Base-by-base conservation (phyloP, 2,329 filamentous ascomycete genomes). In the Lasiodiplodia theobromae region DNA sequence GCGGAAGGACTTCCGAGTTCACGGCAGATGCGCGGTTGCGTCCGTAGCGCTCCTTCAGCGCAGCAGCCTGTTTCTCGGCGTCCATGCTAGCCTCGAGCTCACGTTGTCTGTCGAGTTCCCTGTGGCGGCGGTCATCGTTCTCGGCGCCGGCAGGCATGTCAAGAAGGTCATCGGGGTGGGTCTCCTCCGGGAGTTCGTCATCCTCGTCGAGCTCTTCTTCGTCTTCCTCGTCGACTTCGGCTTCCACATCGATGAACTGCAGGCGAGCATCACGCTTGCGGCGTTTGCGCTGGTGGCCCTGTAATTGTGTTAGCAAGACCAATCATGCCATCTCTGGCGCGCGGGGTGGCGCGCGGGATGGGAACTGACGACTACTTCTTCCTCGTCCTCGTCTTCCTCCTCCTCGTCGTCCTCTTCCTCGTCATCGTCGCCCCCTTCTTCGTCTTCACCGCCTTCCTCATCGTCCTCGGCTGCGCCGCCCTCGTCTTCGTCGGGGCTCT, bases 211-310 rank as follows among this genome's bases (percentile, higher is more conserved):
- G 89, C 67, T 97, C 94, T 73, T 96, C 93, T 73, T 97, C 95
- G 64, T 96, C 93, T 72, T 97, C 90, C 69, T 92, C 96, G 77
- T 98, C 96, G 73, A 99, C 96, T 82, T 97, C 96, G 79, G 96
- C 96, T 85, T 99, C 96, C 76, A 95, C 93, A 89, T 99, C 96
- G 82, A 99, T 90, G 88, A 97, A 97, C 76, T 91, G 90, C 74
- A 93, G 92, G 71, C 93, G 89, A 72, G 87, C 87, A 72, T 92
- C 89, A 78, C 88, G 89, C 79, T 90, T 91, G 76, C 86, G 82
- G 69, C 94, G 92, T 81, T 98, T 98, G 74, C 91, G 88, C 68
- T 92, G 92, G 76, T 93, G 88, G 69, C 86, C 86, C 86, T 90
- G 73, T 40, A 5, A 60, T 12, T 2, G 6, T 12, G 54, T 67